These are phyloP conservation scores for Phyllosticta citribraziliensis DNA, from an alignment of 2,329 filamentous ascomycete species.

Conservation along the genomic window DNA sequence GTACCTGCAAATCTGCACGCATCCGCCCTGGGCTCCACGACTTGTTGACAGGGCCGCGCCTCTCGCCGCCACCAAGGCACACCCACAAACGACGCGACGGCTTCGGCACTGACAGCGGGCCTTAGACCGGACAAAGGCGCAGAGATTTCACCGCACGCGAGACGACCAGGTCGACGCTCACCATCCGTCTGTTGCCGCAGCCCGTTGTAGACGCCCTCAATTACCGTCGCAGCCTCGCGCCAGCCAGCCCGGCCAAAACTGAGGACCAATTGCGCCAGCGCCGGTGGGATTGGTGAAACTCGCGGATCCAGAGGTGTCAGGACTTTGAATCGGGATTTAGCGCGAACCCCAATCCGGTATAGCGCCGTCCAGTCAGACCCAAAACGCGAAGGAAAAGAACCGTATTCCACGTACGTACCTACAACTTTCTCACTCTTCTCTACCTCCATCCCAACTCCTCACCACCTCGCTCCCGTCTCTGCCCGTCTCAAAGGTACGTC, in stretches of 20 bases:
- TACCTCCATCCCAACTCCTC: constrained; percentile 17
- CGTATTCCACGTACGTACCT: constrained; percentile 12
- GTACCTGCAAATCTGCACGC: constrained; percentile 8
- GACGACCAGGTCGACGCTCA: background rate
- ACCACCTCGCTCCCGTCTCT: constrained; percentile 17
- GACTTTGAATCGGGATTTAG: constrained; percentile 10
- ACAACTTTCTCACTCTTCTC: constrained; percentile 11
- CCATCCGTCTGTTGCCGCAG: background rate
- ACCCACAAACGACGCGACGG: background rate
- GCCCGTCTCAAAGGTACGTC: constrained; percentile 11
- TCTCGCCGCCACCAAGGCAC: constrained; percentile 9
- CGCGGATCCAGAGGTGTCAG: constrained; percentile 9
- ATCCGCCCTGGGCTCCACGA: constrained; percentile 13
- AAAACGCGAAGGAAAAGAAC: constrained; percentile 12
- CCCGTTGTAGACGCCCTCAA: background rate
- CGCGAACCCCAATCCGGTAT: constrained; percentile 9
- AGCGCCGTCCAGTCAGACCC: constrained; percentile 9
- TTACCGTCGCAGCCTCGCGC: constrained; percentile 5
- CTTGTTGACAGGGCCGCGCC: constrained; percentile 15
- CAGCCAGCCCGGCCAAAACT: constrained; percentile 1
- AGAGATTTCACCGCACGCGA: constrained; percentile 10
- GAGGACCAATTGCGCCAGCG: constrained; percentile 4
- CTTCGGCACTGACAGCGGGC: constrained; percentile 1
- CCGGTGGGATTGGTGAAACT: constrained; percentile 11
- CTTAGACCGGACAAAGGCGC: constrained; percentile 5